Evolutionary conservation across 495 filamentous ascomycete species (phyloP), one percentile per base, ranked within the genome.

Genomic region (Jackrogersella minutella): DNA sequence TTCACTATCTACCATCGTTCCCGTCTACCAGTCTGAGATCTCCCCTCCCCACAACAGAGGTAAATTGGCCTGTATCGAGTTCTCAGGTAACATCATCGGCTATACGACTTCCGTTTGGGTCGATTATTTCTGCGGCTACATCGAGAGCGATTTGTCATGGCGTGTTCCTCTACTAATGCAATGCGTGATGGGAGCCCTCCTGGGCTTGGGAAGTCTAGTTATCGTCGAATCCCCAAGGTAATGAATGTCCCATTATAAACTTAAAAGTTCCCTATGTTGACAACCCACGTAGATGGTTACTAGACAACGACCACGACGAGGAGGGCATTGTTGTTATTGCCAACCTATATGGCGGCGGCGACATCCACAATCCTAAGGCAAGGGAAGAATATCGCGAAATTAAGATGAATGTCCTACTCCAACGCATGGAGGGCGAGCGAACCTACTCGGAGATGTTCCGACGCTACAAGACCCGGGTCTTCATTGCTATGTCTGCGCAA

Each of bases 401-500:
- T 78, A 99, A 99, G 81, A 94, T 97, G 92, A 88, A 93, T 66
- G 95, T 99, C 8, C 85, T 99, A 11, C 80, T 97, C 7, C 90
- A 92, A 73, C 91, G 95, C 14, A 91, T 96, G 77, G 95, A 98
- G 78, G 95, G 96, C 54, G 95, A 97, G 76, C 84, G 94, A 65
- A 88, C 92, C 0, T 99, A 98, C 73, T 66, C 76, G 8, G 96
- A 99, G 66, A 99, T 99, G 95, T 99, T 97, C 82, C 88, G 82
- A 56, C 88, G 95, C 37, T 99, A 99, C 79, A 84, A 84, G 69
- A 93, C 89, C 64, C 92, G 95, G 34, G 93, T 99, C 64, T 90
- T 98, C 72, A 98, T 99, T 78, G 95, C 95, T 76, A 99, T 99
- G 96, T 98, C 95, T 6, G 95, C 95, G 4, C 95, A 99, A 73